Conservation (phyloP, 2,329 filamentous ascomycete genomes). For the Colletotrichum sp. region DNA sequence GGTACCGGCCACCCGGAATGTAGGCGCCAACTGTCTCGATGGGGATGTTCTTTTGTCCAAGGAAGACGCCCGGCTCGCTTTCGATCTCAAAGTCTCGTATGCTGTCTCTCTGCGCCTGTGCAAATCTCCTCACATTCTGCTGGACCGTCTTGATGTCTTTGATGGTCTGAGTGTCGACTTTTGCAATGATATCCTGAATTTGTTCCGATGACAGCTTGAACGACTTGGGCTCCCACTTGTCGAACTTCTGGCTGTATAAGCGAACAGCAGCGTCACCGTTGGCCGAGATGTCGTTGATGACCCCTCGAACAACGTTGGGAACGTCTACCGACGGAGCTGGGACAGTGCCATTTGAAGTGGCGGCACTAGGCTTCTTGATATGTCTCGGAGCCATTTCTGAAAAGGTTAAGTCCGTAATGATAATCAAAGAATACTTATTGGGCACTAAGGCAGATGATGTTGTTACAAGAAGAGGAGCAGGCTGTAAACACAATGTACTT, state of each 20-base stretch:
- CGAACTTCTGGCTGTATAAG: constrained; percentile 56
- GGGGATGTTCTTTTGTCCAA: constrained; percentile 56
- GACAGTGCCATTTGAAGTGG: no score
- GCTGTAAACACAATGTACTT: no score
- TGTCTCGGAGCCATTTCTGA: not conserved
- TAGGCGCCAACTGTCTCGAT: constrained; percentile 51
- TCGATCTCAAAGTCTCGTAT: constrained; percentile 57
- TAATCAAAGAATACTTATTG: not conserved
- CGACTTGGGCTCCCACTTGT: constrained; percentile 54
- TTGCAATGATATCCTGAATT: constrained; percentile 48
- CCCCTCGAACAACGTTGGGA: constrained; percentile 46
- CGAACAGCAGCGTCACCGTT: constrained; percentile 55
- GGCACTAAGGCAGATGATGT: not conserved
- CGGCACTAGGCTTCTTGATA: not conserved
- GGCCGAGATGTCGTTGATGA: constrained; percentile 51
- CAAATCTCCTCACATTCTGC: constrained; percentile 69
- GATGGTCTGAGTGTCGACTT: constrained; percentile 47
- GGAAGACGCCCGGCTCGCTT: constrained; percentile 51
- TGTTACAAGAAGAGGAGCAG: no score
- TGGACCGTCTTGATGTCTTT: constrained; percentile 32
- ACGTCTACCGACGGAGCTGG: constrained; percentile 26
- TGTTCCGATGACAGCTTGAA: constrained; percentile 52
- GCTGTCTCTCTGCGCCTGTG: constrained; percentile 82
- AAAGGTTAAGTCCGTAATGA: not conserved
- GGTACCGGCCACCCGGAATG: constrained; percentile 57